Percentiles rank a stretch among this genome's conserved stretches.
Conservation (phyloP, 257 asterid species). For the Solanum dulcamara region DNA sequence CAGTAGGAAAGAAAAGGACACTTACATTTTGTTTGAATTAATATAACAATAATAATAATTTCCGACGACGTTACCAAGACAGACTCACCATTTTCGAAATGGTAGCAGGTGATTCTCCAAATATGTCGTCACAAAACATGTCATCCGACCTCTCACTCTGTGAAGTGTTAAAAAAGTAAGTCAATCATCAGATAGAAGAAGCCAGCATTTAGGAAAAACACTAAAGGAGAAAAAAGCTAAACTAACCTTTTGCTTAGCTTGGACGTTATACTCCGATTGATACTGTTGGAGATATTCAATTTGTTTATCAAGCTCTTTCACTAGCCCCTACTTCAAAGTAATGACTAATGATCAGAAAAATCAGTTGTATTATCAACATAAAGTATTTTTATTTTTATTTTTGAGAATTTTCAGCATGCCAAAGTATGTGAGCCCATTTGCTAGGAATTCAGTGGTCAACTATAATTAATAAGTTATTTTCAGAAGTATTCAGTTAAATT, state of each 20-base stretch:
- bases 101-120: slow-evolving; percentile 92
- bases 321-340: neutral
- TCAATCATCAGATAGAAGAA: neutral
- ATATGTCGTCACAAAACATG: slow-evolving; percentile 84
- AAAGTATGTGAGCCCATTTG: neutral
- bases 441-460: neutral
- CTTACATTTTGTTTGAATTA: neutral
- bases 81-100: slow-evolving; percentile 56
- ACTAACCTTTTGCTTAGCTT: neutral
- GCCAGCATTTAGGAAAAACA: neutral
- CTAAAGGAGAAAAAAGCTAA: slow-evolving; percentile 17
- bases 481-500: neutral
- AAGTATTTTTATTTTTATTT: no score
- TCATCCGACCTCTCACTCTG: slow-evolving; percentile 76
- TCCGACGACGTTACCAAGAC: neutral
- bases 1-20: neutral
- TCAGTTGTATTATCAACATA: no score
- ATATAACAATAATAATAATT: neutral
- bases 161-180: slow-evolving; percentile 1
- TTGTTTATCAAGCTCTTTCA: neutral
- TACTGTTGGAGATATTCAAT: neutral
- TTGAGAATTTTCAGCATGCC: neutral
- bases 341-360: no score
- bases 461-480: neutral
- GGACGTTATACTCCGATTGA: neutral